These are phyloP conservation scores for Fusarium cicatricum DNA, from an alignment of 2,329 filamentous ascomycete species.

Conservation along the genomic window DNA sequence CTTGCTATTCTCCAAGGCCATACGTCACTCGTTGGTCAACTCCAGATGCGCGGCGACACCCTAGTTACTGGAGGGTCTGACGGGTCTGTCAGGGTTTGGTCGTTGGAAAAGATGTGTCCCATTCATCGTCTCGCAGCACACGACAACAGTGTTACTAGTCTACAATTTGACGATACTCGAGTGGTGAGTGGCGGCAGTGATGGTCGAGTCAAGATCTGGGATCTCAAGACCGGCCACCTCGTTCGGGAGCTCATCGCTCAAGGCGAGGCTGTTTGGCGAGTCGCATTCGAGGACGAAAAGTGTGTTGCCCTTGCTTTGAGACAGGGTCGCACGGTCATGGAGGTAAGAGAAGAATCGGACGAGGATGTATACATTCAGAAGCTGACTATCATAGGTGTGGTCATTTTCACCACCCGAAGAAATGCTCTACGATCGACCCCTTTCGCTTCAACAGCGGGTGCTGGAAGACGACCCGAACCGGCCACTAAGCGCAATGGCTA, in stretches of 20 bases:
- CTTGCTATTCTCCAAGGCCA: conserved; percentile 95
- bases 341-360: conserved; percentile 69
- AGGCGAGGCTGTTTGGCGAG: conserved; percentile 95
- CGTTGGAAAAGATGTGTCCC: conserved; percentile 85
- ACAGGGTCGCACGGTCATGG: conserved; percentile 90
- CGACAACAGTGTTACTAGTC: conserved; percentile 96
- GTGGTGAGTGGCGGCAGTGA: conserved; percentile 97
- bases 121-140: conserved; percentile 96
- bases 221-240: conserved; percentile 87
- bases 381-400: conserved; percentile 75
- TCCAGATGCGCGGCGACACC: conserved; percentile 94
- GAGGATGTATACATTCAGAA: background rate
- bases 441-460: conserved; percentile 58
- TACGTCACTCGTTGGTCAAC: conserved; percentile 93
- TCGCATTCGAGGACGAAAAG: conserved; percentile 98
- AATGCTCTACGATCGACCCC: conserved; percentile 60
- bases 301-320: conserved; percentile 94
- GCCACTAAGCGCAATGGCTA: conserved; percentile 60
- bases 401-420: conserved; percentile 90
- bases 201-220: conserved; percentile 98
- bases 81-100: conserved; percentile 96
- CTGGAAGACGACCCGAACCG: conserved; percentile 56
- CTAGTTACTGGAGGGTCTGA: conserved; percentile 96
- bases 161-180: conserved; percentile 95
- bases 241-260: conserved; percentile 91